These are phyloP conservation scores for Berberis thunbergii DNA, from an alignment of 164 flowering plant genomes.

Conservation along the genomic window DNA sequence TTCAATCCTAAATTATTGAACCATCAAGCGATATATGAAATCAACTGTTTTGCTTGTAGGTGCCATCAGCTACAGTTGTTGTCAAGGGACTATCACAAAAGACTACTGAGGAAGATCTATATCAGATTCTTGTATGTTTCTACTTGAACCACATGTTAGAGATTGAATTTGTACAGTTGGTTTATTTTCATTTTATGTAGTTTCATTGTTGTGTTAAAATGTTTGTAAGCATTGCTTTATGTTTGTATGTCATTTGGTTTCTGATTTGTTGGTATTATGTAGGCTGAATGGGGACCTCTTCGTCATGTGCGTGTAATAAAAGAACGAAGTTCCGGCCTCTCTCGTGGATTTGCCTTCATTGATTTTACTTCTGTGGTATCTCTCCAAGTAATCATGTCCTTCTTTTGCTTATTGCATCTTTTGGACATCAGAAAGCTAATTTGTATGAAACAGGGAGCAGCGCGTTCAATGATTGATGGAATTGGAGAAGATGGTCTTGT, in stretches of 20 bases:
- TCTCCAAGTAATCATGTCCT: not conserved
- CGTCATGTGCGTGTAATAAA: slow-evolving; percentile 95
- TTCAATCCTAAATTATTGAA: not conserved
- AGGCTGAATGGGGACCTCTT: slow-evolving; percentile 99
- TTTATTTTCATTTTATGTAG: not conserved
- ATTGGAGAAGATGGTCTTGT: slow-evolving; percentile 83
- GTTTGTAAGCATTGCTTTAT: not conserved
- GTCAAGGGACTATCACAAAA: slow-evolving; percentile 95
- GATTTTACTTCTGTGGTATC: slow-evolving; percentile 93
- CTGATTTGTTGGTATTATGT: slow-evolving; percentile 2
- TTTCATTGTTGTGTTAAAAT: not conserved
- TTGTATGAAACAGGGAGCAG: slow-evolving; percentile 59
- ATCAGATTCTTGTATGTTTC: slow-evolving; percentile 70
- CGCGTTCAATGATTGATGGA: slow-evolving; percentile 82
- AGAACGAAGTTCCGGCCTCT: slow-evolving; percentile 83
- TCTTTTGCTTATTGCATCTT: slow-evolving; percentile 1
- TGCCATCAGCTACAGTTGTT: slow-evolving; percentile 92
- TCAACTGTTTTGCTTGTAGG: slow-evolving; percentile 32
- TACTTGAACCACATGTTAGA: not conserved
- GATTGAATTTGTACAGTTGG: not conserved
- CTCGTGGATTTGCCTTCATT: slow-evolving; percentile 97
- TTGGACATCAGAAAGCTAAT: not conserved
- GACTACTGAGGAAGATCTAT: slow-evolving; percentile 91
- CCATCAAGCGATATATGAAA: not conserved
- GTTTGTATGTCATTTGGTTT: not conserved